Evolutionary conservation across 2,329 filamentous ascomycete genomes (phyloP), one percentile per base, ranked within the genome.

Genomic region (Fusarium algeriense): DNA sequence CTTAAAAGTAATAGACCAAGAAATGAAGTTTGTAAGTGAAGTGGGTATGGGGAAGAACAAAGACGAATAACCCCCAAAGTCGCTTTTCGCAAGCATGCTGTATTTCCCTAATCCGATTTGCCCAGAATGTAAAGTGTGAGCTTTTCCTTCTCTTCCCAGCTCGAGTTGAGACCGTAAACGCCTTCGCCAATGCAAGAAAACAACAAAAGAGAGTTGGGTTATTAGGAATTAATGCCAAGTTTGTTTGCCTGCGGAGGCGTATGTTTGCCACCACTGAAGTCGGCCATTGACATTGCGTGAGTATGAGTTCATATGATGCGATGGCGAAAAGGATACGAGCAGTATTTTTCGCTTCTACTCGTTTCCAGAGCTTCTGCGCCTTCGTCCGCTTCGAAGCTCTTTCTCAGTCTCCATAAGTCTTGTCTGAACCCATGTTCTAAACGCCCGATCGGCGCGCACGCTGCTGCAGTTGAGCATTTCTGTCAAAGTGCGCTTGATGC

Each of bases 331-430:
- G 20, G 32, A 37, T 19, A 48, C 64, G 34, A 35, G 32, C 35
- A 30, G 15, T 15, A n/a, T 40, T 48, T 30, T 40, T 15, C 14
- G 7, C 32, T 43, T 48, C 59, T 78, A 78, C 53, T 76, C 69
- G 67, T 66, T 78, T 70, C 77, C 74, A 28, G 78, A 78, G 76
- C 84, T 85, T 52, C 85, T 82, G 67, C 86, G 80, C 71, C 87
- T 81, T 53, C 87, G 81, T 38, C 86, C 85, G 12, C 83, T 85
- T 35, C 87, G 84, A 60, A 90, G 79, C 73, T 90, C 87, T 74
- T 86, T 85, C 75, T 90, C 88, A 23, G 88, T 89, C 73, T 89
- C 87, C 85, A 90, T 85, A 30, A 90, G 80, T 17, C 87, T 82
- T 23, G 85, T 83, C 77, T 90, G 88, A 37, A 90, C 86, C 85